These are phyloP conservation scores for Neonectria coccinea DNA, from an alignment of 2,329 filamentous ascomycete genomes.

Conservation along the genomic window DNA sequence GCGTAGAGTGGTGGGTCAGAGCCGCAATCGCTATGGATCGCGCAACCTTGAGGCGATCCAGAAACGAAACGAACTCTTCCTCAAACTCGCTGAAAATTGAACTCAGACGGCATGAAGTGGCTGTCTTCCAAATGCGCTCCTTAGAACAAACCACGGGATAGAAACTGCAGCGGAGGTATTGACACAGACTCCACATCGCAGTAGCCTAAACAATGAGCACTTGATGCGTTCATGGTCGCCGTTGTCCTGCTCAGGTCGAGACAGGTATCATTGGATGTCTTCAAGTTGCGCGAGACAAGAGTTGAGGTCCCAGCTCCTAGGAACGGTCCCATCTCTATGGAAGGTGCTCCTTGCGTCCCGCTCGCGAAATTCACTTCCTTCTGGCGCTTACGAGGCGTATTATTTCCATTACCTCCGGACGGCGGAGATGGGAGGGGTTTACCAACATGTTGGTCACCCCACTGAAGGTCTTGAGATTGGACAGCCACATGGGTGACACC, in stretches of 20 bases:
- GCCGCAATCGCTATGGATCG: background rate
- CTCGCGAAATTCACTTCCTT: background rate
- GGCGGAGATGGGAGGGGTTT: background rate
- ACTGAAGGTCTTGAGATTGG: background rate
- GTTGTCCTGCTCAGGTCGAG: background rate
- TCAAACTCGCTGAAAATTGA: background rate
- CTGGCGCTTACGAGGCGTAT: background rate
- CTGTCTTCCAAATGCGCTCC: background rate
- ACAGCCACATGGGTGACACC: background rate
- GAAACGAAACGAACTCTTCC: background rate
- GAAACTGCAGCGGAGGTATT: background rate
- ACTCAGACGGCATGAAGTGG: background rate
- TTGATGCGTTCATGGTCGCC: background rate
- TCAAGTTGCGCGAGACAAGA: background rate
- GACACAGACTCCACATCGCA: background rate
- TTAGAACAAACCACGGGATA: background rate
- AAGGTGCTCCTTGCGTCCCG: background rate
- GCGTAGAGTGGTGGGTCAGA: background rate
- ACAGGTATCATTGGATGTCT: background rate
- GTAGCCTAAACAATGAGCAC: background rate
- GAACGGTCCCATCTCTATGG: background rate
- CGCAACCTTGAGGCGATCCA: background rate
- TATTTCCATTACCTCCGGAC: background rate
- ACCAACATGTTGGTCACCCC: background rate
- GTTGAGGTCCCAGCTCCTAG: background rate